phyloP scores from a whole-genome alignment of 768 basidiomycete genomes.

The Tricholoma sp. region DNA sequence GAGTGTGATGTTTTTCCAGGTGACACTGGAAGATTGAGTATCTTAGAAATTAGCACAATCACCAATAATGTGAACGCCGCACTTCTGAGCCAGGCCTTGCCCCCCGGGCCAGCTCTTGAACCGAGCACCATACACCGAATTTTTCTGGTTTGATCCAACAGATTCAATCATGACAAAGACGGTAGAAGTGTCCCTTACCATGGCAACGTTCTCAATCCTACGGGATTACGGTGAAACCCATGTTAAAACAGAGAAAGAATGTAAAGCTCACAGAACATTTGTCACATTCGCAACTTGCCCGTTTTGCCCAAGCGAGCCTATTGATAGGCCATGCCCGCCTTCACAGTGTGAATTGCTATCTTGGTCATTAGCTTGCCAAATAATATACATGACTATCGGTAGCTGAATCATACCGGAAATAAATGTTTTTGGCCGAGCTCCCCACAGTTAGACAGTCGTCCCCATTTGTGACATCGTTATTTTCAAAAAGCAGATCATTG shows the following conservation, averaged over 20 bases:
- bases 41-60: not conserved
- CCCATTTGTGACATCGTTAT: slow-evolving; percentile 53
- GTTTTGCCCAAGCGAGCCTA: slow-evolving; percentile 44
- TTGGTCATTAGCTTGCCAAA: not conserved
- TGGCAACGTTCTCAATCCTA: slow-evolving; percentile 41
- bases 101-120: slow-evolving; percentile 69
- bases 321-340: slow-evolving; percentile 55
- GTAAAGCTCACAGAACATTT: slow-evolving; percentile 42
- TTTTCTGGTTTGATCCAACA: slow-evolving; percentile 28
- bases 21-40: slow-evolving; percentile 36
- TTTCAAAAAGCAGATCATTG: slow-evolving; percentile 51
- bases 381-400: not conserved
- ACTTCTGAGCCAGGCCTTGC: slow-evolving; percentile 54
- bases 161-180: not conserved
- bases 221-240: not conserved
- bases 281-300: slow-evolving; percentile 51
- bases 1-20: slow-evolving; percentile 54
- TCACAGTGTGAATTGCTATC: slow-evolving; percentile 47
- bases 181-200: slow-evolving; percentile 24
- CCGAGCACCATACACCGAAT: slow-evolving; percentile 51
- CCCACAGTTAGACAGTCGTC: slow-evolving; percentile 61
- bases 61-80: slow-evolving; percentile 13
- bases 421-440: slow-evolving; percentile 51
- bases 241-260: not conserved
- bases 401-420: slow-evolving; percentile 32